Percentiles rank a stretch among this genome's conserved stretches.
phyloP scores from a whole-genome alignment of 441 rosid species.

The Brassica balearica region DNA sequence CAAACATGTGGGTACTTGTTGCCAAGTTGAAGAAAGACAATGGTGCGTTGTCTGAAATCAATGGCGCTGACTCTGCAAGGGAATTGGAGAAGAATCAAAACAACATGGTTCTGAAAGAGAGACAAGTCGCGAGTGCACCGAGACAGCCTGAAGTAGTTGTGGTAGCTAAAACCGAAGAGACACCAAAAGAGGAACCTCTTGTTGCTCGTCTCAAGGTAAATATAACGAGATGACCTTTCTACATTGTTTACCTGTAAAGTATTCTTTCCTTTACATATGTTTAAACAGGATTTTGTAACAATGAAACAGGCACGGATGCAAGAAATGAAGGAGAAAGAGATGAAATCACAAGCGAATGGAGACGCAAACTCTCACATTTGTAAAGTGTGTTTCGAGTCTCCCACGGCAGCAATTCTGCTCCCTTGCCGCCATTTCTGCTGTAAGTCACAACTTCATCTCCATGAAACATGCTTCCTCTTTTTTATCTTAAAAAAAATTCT shows the following conservation, averaged over 20 bases:
- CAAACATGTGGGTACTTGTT: conserved; percentile 99
- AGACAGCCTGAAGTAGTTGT: conserved; percentile 50
- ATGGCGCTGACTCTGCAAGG: conserved; percentile 47
- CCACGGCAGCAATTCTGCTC: conserved; percentile 92
- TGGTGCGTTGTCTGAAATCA: conserved; percentile 53
- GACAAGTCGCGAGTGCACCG: conserved; percentile 54
- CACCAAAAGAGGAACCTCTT: conserved; percentile 75
- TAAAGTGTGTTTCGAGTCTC: conserved; percentile 94
- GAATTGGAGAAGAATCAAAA: conserved; percentile 44
- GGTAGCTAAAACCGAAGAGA: conserved; percentile 42
- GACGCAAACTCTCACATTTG: conserved; percentile 89
- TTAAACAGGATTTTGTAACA: conserved; percentile 14
- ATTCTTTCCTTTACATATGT: neutral
- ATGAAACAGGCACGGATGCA: conserved; percentile 80
- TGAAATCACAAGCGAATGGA: conserved; percentile 65
- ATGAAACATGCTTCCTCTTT: conserved; percentile 8
- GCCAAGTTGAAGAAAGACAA: conserved; percentile 91
- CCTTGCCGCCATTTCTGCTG: conserved; percentile 98
- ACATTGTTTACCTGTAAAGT: neutral
- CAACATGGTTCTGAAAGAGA: conserved; percentile 53
- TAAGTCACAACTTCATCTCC: conserved; percentile 49
- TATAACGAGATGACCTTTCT: conserved; percentile 8
- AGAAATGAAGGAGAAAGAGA: conserved; percentile 94
- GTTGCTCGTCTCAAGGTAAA: conserved; percentile 90
- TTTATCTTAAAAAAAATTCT: neutral